Conservation (phyloP, 2,329 filamentous ascomycete genomes). For the Pleoardoris graminearum region DNA sequence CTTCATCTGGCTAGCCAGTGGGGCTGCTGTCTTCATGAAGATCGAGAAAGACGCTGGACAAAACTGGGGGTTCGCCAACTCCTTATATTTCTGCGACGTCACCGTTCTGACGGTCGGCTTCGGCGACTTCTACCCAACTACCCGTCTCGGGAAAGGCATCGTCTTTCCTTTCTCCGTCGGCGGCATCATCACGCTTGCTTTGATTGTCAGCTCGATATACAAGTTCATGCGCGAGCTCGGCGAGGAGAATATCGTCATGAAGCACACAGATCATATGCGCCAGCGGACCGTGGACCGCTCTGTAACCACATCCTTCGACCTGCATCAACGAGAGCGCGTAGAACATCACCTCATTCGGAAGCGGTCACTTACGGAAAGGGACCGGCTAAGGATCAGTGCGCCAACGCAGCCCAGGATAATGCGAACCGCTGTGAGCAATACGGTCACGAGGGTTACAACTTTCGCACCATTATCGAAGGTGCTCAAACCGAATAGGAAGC, state of each 20-base stretch:
- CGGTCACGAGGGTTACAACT: slow-evolving; percentile 6
- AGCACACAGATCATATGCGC: slow-evolving; percentile 60
- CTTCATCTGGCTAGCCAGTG: slow-evolving; percentile 77
- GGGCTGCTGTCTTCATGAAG: slow-evolving; percentile 72
- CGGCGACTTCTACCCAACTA: slow-evolving; percentile 60
- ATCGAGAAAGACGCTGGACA: slow-evolving; percentile 58
- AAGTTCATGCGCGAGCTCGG: slow-evolving; percentile 65
- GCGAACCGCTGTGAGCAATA: slow-evolving; percentile 26
- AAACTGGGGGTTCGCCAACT: slow-evolving; percentile 75
- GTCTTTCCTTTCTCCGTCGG: slow-evolving; percentile 82
- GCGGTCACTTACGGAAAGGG: slow-evolving; percentile 11
- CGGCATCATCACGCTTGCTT: slow-evolving; percentile 81
- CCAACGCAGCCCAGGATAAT: slow-evolving; percentile 28
- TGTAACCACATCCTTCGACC: slow-evolving; percentile 56
- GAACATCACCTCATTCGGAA: slow-evolving; percentile 26
- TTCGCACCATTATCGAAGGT: slow-evolving; percentile 15
- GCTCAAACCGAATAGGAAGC: slow-evolving; percentile 30
- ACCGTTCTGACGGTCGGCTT: slow-evolving; percentile 49
- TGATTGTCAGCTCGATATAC: slow-evolving; percentile 80
- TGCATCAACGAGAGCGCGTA: slow-evolving; percentile 43
- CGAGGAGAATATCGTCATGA: slow-evolving; percentile 64
- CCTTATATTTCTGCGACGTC: slow-evolving; percentile 53
- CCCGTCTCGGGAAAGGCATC: slow-evolving; percentile 66
- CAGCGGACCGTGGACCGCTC: slow-evolving; percentile 59
- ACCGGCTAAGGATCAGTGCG: slow-evolving; percentile 28